A percentile compares a stretch with the other conserved stretches of the same genome.
Evolutionary conservation across 345 rosid genomes (phyloP).

Genomic region (Citrus maxima): DNA sequence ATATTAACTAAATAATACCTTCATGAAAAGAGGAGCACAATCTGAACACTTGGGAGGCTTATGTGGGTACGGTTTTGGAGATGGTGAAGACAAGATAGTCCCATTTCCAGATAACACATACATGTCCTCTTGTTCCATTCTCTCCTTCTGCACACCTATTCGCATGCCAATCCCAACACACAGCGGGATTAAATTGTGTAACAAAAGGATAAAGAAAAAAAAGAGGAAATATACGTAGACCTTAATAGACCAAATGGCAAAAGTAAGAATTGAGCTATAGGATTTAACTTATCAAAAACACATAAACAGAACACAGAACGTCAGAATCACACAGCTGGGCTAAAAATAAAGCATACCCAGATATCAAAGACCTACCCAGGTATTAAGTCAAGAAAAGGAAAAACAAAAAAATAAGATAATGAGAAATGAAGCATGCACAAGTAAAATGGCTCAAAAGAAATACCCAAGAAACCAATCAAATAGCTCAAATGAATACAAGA

Average conservation of each 20-base stretch:
- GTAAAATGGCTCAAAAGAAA: background rate
- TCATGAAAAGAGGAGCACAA: conserved; percentile 85
- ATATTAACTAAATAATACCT: conserved; percentile 37
- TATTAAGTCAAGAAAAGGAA: background rate
- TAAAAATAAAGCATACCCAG: no score
- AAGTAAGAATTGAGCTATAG: background rate
- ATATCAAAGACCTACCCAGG: background rate
- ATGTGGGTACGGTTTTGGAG: conserved; percentile 79
- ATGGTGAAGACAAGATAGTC: conserved; percentile 56
- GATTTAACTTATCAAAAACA: background rate
- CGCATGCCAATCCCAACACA: conserved; percentile 15
- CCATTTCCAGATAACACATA: conserved; percentile 78
- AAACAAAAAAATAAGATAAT: background rate
- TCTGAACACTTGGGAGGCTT: conserved; percentile 92
- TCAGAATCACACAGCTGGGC: background rate
- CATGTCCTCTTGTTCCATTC: conserved; percentile 94
- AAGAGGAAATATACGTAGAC: background rate
- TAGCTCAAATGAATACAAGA: background rate
- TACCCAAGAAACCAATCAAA: background rate
- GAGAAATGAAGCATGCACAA: background rate
- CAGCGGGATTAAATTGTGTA: background rate
- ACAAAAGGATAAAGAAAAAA: background rate
- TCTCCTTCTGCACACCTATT: conserved; percentile 97
- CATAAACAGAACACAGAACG: background rate
- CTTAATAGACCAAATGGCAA: background rate